These are phyloP conservation scores for Albatrellus ellisii DNA, from an alignment of 768 basidiomycete species.

Conservation along the genomic window DNA sequence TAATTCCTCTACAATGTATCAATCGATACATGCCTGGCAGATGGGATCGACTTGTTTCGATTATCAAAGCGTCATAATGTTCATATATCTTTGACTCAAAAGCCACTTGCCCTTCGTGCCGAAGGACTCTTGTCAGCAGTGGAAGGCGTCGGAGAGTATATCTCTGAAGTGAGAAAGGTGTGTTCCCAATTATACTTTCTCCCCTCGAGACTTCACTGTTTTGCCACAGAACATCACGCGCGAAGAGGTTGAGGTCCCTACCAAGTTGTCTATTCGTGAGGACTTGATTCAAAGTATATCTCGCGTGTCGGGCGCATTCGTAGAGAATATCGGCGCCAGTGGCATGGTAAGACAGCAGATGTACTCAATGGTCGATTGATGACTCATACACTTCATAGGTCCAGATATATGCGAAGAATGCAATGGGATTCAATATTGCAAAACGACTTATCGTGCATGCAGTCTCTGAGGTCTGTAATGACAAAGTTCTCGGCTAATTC, in stretches of 20 bases:
- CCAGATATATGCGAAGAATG: slow-evolving; percentile 37
- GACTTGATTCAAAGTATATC: slow-evolving; percentile 53
- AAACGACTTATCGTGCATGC: slow-evolving; percentile 40
- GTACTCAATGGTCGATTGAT: background rate
- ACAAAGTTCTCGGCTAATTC: background rate
- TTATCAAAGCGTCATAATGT: slow-evolving; percentile 49
- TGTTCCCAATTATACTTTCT: slow-evolving; percentile 7
- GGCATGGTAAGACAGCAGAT: slow-evolving; percentile 28
- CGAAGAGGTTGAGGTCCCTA: slow-evolving; percentile 31
- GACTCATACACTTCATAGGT: slow-evolving; percentile 26
- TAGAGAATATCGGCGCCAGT: slow-evolving; percentile 34
- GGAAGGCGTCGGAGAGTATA: slow-evolving; percentile 31
- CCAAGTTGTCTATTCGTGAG: slow-evolving; percentile 25
- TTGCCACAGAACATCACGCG: slow-evolving; percentile 17
- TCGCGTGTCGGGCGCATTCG: slow-evolving; percentile 49
- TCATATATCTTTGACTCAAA: slow-evolving; percentile 41
- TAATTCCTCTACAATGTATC: background rate
- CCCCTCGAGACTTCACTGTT: slow-evolving; percentile 1
- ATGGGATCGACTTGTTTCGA: slow-evolving; percentile 48
- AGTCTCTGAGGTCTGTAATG: slow-evolving; percentile 33
- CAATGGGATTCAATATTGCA: slow-evolving; percentile 27
- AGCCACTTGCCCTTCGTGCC: slow-evolving; percentile 45
- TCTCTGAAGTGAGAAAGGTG: slow-evolving; percentile 39
- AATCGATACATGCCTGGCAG: slow-evolving; percentile 23
- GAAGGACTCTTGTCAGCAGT: slow-evolving; percentile 45